A percentile compares a stretch with the other conserved stretches of the same genome.
Conservation (phyloP, 2,329 filamentous ascomycete species). For the Colletotrichum truncatum region DNA sequence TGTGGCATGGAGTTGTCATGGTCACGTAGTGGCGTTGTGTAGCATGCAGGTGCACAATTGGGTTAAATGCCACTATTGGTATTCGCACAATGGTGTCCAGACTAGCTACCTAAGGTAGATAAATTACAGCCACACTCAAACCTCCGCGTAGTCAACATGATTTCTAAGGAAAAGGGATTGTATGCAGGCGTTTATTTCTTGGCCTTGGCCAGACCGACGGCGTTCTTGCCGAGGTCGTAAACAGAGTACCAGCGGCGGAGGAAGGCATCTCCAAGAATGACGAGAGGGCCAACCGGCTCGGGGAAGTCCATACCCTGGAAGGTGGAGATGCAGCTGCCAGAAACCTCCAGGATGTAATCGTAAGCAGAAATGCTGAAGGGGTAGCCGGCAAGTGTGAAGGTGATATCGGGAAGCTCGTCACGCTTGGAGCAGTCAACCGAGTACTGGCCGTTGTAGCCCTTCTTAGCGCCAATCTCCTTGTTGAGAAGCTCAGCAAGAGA, state of each 20-base stretch:
- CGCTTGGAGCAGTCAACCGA: conserved; percentile 89
- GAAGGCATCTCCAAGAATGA: conserved; percentile 91
- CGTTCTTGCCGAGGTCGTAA: conserved; percentile 90
- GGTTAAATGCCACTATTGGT: conserved; percentile 23
- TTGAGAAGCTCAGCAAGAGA: conserved; percentile 96
- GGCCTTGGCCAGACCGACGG: conserved; percentile 88
- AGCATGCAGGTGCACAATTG: not conserved
- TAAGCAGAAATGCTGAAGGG: conserved; percentile 90
- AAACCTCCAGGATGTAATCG: conserved; percentile 96
- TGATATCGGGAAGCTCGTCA: conserved; percentile 85
- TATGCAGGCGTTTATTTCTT: conserved; percentile 56
- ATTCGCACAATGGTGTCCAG: conserved; percentile 28
- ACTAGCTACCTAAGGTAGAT: conserved; percentile 25
- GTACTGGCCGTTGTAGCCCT: conserved; percentile 97
- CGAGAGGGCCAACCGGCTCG: conserved; percentile 87
- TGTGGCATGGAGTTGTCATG: too few species aligned
- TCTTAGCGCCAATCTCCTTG: conserved; percentile 97
- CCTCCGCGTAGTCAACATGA: not conserved
- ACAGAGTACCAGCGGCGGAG: conserved; percentile 92
- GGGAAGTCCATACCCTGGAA: conserved; percentile 98
- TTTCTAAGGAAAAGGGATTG: conserved; percentile 5
- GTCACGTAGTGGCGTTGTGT: too few species aligned
- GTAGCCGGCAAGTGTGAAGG: conserved; percentile 88
- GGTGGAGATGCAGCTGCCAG: conserved; percentile 94
- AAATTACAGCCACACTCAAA: conserved; percentile 23